Conservation (phyloP, 805 yeast genomes). For the Candida coquimbonensis region DNA sequence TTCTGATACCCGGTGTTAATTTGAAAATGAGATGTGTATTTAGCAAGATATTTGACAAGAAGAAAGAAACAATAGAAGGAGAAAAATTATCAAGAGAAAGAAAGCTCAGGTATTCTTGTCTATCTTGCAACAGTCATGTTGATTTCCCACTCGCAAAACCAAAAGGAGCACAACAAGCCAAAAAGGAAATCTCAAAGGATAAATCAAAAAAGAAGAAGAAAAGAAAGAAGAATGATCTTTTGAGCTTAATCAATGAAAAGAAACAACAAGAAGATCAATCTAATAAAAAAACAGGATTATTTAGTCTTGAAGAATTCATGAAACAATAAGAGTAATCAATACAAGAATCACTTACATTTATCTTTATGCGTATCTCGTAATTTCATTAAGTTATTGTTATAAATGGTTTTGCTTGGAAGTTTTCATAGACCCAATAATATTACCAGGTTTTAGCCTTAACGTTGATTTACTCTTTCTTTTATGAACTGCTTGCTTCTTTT, state of each 20-base stretch:
- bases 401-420: no score
- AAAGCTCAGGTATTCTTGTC: slow-evolving; percentile 21
- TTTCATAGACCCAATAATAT: no score
- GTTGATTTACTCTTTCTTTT: neutral
- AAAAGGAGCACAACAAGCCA: neutral
- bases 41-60: slow-evolving; percentile 1
- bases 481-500: neutral
- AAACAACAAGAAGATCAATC: slow-evolving; percentile 30
- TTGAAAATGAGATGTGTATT: slow-evolving; percentile 17
- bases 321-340: slow-evolving; percentile 7
- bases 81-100: slow-evolving; percentile 11
- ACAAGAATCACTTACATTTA: no score
- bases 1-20: slow-evolving; percentile 26
- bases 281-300: slow-evolving; percentile 25
- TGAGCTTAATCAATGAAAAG: slow-evolving; percentile 35
- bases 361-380: no score
- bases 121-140: slow-evolving; percentile 21
- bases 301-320: slow-evolving; percentile 48
- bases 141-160: slow-evolving; percentile 13
- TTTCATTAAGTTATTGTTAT: no score
- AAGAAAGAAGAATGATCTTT: slow-evolving; percentile 37
- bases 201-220: slow-evolving; percentile 32
- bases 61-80: neutral
- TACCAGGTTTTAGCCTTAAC: no score
- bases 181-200: slow-evolving; percentile 24